Percentiles rank a stretch among this genome's conserved stretches.
phyloP scores from a whole-genome alignment of 805 yeast species.

The Candida pini region DNA sequence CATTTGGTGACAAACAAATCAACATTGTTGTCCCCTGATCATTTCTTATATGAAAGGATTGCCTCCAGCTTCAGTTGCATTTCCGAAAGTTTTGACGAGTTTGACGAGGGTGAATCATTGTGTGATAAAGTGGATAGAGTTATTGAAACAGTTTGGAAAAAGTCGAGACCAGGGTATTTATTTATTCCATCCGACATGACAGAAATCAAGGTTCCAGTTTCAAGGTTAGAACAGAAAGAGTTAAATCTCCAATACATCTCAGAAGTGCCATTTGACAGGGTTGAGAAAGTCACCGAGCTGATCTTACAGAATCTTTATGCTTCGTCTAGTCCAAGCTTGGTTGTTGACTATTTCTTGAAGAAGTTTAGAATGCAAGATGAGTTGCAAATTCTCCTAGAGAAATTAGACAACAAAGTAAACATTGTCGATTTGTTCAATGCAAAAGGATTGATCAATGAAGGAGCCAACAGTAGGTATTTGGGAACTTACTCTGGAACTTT shows the following conservation, averaged over 20 bases:
- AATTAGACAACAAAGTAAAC: conserved; percentile 32
- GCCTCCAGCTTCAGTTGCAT: conserved; percentile 48
- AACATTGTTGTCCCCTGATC: conserved; percentile 54
- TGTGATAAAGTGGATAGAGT: conserved; percentile 67
- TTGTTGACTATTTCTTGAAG: conserved; percentile 37
- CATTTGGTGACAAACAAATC: conserved; percentile 54
- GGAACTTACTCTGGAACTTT: conserved; percentile 38
- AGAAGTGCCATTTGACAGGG: conserved; percentile 11
- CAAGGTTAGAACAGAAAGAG: conserved; percentile 28
- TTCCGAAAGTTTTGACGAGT: conserved; percentile 40
- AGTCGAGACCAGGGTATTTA: conserved; percentile 77
- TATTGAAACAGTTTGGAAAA: conserved; percentile 45
- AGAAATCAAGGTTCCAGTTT: conserved; percentile 41
- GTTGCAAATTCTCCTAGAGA: conserved; percentile 27
- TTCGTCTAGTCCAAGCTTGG: conserved; percentile 32
- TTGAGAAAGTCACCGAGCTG: conserved; percentile 18
- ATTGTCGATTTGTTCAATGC: conserved; percentile 36
- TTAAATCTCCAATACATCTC: conserved; percentile 20
- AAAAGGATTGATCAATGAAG: conserved; percentile 36
- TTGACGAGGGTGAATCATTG: conserved; percentile 38
- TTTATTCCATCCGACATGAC: conserved; percentile 72
- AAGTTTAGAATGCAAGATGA: conserved; percentile 31
- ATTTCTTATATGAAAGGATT: conserved; percentile 58
- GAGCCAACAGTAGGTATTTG: conserved; percentile 33
- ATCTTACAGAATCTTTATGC: conserved; percentile 35